These are phyloP conservation scores for Fusarium tjaetaba DNA, from an alignment of 2,329 filamentous ascomycete genomes.

Conservation along the genomic window DNA sequence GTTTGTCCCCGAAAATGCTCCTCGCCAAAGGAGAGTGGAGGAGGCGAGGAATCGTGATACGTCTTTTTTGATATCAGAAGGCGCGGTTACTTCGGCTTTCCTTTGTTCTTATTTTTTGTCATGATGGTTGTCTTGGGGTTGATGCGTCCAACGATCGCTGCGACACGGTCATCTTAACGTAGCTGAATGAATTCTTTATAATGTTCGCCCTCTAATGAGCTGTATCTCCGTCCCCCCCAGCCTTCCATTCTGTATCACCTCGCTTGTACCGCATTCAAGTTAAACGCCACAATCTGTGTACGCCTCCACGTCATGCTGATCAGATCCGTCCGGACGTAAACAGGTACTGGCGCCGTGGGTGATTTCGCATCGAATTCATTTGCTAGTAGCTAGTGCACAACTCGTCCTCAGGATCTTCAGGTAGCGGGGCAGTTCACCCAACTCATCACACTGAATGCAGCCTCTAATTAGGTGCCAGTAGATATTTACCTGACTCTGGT, in stretches of 20 bases:
- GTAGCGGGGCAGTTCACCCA: constrained; percentile 18
- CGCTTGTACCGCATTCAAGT: background rate
- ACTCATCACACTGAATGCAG: constrained; percentile 12
- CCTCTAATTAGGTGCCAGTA: background rate
- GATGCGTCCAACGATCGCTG: constrained; percentile 52
- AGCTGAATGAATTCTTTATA: constrained; percentile 52
- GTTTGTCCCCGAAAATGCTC: constrained; percentile 48
- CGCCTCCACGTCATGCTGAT: constrained; percentile 31
- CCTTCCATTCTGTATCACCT: background rate
- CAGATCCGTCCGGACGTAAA: background rate
- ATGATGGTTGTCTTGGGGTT: constrained; percentile 50
- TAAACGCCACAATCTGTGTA: constrained; percentile 15
- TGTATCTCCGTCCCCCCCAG: background rate
- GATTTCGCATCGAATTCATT: background rate
- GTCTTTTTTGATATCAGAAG: constrained; percentile 54
- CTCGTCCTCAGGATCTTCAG: constrained; percentile 23
- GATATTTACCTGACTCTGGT: background rate
- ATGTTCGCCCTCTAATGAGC: constrained; percentile 40
- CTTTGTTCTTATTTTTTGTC: constrained; percentile 53
- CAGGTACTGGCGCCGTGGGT: background rate
- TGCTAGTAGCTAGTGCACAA: constrained; percentile 18
- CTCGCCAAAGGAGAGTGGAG: constrained; percentile 48
- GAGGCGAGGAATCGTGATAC: constrained; percentile 50
- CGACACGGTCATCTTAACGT: constrained; percentile 50
- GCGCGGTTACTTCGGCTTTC: constrained; percentile 53